These are phyloP conservation scores for Trichoderma sp. DNA, from an alignment of 2,329 filamentous ascomycete genomes.

Conservation along the genomic window DNA sequence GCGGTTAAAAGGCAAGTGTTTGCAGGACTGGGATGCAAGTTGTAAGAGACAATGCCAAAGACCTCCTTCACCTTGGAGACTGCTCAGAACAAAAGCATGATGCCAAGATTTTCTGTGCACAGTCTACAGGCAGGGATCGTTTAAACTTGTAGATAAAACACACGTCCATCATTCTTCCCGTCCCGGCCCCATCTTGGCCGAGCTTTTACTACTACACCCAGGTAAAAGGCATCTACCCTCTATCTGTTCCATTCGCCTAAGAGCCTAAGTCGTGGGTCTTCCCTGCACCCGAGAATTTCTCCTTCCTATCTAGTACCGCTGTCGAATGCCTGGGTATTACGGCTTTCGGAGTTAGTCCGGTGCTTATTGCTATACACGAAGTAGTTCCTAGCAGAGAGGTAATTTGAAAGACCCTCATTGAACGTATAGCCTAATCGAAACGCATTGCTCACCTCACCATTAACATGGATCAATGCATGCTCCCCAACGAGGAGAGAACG, in stretches of 20 bases:
- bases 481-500: neutral
- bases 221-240: neutral
- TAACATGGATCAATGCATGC: neutral
- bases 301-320: neutral
- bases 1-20: neutral
- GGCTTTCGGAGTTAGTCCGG: neutral
- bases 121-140: neutral
- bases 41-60: neutral
- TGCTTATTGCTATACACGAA: neutral
- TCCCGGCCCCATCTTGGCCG: neutral
- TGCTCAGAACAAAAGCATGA: no score
- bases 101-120: neutral
- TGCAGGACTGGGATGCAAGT: neutral
- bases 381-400: neutral
- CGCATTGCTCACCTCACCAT: neutral
- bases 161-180: neutral
- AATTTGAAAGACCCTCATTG: neutral
- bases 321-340: neutral
- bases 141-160: neutral
- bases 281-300: neutral
- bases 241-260: neutral
- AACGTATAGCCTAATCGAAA: neutral
- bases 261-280: neutral
- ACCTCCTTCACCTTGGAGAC: neutral
- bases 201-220: neutral